Evolutionary conservation across 768 basidiomycete genomes (phyloP).

Genomic region (Tricholoma terreum): DNA sequence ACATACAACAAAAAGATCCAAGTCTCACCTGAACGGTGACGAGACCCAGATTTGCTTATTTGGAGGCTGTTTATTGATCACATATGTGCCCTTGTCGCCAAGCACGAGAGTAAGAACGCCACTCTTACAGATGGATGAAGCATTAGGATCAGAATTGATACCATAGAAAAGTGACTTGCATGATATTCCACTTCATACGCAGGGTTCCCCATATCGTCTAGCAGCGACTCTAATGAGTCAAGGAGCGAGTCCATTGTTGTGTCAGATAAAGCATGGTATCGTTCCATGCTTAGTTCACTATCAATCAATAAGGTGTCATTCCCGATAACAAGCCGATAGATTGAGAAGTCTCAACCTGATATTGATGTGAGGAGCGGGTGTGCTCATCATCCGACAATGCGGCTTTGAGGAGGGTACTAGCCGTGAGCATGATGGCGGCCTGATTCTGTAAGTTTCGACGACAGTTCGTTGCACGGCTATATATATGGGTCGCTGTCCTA

Average conservation of each 20-base stretch:
- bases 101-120: constrained; percentile 84
- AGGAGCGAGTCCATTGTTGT: constrained; percentile 72
- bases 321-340: neutral
- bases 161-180: constrained; percentile 44
- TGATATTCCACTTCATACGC: constrained; percentile 86
- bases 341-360: constrained; percentile 41
- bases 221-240: constrained; percentile 66
- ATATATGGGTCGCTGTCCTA: neutral
- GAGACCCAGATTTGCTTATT: constrained; percentile 98
- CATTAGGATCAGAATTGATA: neutral
- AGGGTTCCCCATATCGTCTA: constrained; percentile 56
- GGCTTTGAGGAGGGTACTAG: neutral
- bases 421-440: no score
- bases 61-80: constrained; percentile 95
- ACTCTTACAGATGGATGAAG: constrained; percentile 45
- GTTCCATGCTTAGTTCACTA: constrained; percentile 35
- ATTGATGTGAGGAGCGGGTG: constrained; percentile 58
- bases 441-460: no score
- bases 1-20: neutral
- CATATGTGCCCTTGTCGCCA: constrained; percentile 80
- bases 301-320: neutral
- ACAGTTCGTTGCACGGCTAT: no score
- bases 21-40: constrained; percentile 72
- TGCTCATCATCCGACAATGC: constrained; percentile 36
- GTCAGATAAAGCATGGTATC: constrained; percentile 74